These are phyloP conservation scores for Isabelozyma rhagii DNA, from an alignment of 805 yeast genomes.

Conservation along the genomic window DNA sequence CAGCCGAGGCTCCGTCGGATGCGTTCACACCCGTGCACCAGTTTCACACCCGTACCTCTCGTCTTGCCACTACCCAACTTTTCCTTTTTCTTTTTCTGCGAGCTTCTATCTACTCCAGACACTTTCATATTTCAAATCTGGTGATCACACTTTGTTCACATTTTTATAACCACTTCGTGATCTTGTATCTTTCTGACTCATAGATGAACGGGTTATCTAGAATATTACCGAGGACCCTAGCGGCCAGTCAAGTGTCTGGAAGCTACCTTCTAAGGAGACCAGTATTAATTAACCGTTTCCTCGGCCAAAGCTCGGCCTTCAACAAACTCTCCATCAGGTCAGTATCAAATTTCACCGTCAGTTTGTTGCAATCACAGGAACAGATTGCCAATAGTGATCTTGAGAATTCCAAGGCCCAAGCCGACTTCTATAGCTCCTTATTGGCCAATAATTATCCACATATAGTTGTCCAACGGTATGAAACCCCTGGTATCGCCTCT, in stretches of 20 bases:
- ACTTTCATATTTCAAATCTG: not conserved
- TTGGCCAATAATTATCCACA: constrained; percentile 88
- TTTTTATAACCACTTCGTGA: not conserved
- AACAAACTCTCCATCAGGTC: constrained; percentile 2
- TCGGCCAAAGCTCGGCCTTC: not conserved
- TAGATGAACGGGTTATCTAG: constrained; percentile 4
- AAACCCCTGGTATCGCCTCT: constrained; percentile 88
- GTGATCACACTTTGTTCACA: not conserved
- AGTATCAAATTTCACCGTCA: constrained; percentile 25
- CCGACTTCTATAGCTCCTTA: constrained; percentile 74
- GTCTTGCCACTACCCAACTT: not conserved
- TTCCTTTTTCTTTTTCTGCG: not conserved
- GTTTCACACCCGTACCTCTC: not conserved
- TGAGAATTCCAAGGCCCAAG: constrained; percentile 69
- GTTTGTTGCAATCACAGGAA: constrained; percentile 51
- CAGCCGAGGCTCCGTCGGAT: too few species aligned
- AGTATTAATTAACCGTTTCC: not conserved
- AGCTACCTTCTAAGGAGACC: not conserved
- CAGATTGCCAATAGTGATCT: constrained; percentile 81
- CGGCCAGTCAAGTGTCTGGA: not conserved
- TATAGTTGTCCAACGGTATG: constrained; percentile 90
- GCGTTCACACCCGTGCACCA: too few species aligned
- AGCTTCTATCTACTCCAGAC: not conserved
- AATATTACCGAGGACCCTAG: constrained; percentile 3
- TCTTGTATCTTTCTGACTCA: not conserved